Evolutionary conservation across 2,329 filamentous ascomycete species (phyloP).

Genomic region (Xylaria sp.): DNA sequence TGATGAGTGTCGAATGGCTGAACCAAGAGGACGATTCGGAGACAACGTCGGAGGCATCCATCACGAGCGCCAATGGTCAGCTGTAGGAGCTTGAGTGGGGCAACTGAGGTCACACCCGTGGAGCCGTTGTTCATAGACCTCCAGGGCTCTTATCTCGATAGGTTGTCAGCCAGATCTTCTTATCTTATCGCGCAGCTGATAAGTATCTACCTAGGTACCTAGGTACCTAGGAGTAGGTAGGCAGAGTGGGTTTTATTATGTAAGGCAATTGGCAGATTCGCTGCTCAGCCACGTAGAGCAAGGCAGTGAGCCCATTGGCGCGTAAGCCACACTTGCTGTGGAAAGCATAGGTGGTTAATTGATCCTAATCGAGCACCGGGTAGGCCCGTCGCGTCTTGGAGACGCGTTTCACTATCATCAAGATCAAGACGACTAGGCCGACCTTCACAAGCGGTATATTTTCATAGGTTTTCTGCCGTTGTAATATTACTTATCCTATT

Average conservation of each 20-base stretch:
- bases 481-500: neutral
- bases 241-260: too few species aligned
- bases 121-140: too few species aligned
- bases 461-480: too few species aligned
- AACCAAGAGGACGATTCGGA: neutral
- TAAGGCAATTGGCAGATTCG: neutral
- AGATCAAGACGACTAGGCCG: neutral
- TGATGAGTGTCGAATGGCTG: neutral
- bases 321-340: slow-evolving; percentile 9
- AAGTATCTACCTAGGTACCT: neutral
- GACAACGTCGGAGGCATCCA: neutral
- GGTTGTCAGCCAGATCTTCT: neutral
- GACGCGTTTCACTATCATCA: slow-evolving; percentile 28
- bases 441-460: too few species aligned
- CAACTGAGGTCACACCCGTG: slow-evolving; percentile 13
- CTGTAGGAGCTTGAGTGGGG: slow-evolving; percentile 7
- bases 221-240: too few species aligned
- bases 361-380: neutral
- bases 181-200: neutral
- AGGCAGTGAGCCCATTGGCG: neutral
- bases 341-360: slow-evolving; percentile 10
- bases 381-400: slow-evolving; percentile 14
- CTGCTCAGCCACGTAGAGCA: slow-evolving; percentile 7
- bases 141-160: too few species aligned
- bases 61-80: neutral